Conservation (phyloP, 352 stramenopile genomes). For the Aphanomyces cochlioides region DNA sequence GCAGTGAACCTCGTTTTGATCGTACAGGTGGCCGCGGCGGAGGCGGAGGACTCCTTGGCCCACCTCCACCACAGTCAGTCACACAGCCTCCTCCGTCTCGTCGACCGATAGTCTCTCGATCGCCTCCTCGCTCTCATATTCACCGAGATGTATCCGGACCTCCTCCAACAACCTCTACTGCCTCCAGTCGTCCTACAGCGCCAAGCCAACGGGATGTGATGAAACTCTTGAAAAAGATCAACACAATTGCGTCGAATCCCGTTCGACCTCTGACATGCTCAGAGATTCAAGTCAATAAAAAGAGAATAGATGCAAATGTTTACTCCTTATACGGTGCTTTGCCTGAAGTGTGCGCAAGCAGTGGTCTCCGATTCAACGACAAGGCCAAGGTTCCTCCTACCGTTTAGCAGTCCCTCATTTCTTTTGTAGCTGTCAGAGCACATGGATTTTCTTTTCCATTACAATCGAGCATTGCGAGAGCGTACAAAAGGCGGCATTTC, state of each 20-base stretch:
- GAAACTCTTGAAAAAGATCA: conserved; percentile 82
- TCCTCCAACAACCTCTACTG: neutral
- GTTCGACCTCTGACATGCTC: conserved; percentile 19
- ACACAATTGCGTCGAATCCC: conserved; percentile 38
- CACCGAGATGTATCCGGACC: neutral
- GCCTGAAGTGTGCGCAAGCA: conserved; percentile 75
- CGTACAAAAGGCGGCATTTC: conserved; percentile 77
- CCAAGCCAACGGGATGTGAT: conserved; percentile 51
- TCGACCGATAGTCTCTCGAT: neutral
- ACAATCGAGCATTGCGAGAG: conserved; percentile 76
- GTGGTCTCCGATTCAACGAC: conserved; percentile 73
- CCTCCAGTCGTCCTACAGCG: neutral
- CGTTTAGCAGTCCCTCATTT: neutral
- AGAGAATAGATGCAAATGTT: conserved; percentile 79
- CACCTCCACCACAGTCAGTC: neutral
- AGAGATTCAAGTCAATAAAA: conserved; percentile 66
- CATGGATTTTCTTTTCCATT: conserved; percentile 84
- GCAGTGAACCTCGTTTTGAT: neutral
- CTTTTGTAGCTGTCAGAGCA: conserved; percentile 53
- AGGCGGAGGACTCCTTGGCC: neutral
- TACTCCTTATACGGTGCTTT: conserved; percentile 81
- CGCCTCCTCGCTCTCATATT: neutral
- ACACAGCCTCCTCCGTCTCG: neutral
- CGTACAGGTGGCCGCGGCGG: too few species aligned
- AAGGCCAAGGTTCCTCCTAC: conserved; percentile 45